These are phyloP conservation scores for Gossypium arboreum DNA, from an alignment of 345 rosid species.

Conservation along the genomic window DNA sequence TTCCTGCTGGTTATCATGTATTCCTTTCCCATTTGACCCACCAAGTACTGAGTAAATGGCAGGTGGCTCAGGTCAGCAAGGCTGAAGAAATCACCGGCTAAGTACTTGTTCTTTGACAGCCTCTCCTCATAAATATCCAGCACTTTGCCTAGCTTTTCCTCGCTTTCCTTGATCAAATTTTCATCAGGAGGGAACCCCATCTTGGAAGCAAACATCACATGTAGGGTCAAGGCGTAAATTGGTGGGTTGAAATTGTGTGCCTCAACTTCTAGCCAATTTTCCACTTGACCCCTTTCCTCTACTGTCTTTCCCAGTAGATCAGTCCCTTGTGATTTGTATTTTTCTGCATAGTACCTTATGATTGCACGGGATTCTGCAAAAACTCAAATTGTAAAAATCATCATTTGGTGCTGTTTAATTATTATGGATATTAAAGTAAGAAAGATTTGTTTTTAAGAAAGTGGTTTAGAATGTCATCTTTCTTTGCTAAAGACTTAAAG, in stretches of 20 bases:
- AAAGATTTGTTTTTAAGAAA: conserved; percentile 10
- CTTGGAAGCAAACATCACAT: conserved; percentile 38
- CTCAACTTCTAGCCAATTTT: conserved; percentile 68
- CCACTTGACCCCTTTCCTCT: conserved; percentile 56
- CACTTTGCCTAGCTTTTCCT: conserved; percentile 49
- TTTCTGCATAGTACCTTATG: conserved; percentile 63
- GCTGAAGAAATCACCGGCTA: conserved; percentile 66
- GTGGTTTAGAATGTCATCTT: not conserved
- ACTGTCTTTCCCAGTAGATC: conserved; percentile 38
- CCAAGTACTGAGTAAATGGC: conserved; percentile 53
- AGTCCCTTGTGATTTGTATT: conserved; percentile 45
- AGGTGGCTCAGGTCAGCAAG: conserved; percentile 69
- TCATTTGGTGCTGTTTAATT: too few species aligned
- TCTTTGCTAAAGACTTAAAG: not conserved
- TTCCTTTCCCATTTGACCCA: conserved; percentile 46
- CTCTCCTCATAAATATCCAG: conserved; percentile 62
- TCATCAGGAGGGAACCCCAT: conserved; percentile 43
- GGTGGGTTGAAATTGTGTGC: conserved; percentile 53
- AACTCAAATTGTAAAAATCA: not conserved
- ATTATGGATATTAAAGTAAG: not conserved
- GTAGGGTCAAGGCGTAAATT: conserved; percentile 31
- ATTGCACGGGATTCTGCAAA: conserved; percentile 65
- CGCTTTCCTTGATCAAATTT: conserved; percentile 48
- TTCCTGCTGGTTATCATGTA: conserved; percentile 9
- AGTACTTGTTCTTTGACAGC: conserved; percentile 54